phyloP scores from a whole-genome alignment of 1,139 yeast species.

The Blastobotrys capitulatus region DNA sequence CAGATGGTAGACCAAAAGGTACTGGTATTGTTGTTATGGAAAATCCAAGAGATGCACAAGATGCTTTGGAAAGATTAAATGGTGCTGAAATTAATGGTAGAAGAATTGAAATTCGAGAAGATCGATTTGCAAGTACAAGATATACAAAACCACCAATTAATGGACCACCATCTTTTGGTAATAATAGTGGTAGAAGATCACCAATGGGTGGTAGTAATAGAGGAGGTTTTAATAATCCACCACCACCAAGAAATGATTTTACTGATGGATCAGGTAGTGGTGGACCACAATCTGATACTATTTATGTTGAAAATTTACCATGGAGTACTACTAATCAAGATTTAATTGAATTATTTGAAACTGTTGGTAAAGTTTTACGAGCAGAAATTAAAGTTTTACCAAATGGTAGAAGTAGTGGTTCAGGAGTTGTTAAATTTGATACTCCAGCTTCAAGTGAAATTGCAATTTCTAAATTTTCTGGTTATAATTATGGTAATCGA shows the following conservation, averaged over 20 bases:
- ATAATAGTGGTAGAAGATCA: neutral
- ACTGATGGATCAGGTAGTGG: conserved; percentile 58
- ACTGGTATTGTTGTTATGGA: conserved; percentile 89
- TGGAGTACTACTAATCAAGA: conserved; percentile 84
- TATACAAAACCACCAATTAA: conserved; percentile 47
- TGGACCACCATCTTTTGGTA: conserved; percentile 33
- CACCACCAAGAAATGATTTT: conserved; percentile 37
- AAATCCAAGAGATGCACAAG: conserved; percentile 75
- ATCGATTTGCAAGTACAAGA: conserved; percentile 41
- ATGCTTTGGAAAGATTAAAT: conserved; percentile 86
- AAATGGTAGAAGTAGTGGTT: conserved; percentile 70
- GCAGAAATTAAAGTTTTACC: conserved; percentile 73
- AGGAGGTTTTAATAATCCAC: conserved; percentile 1
- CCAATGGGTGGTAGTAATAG: neutral
- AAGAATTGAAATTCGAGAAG: conserved; percentile 63
- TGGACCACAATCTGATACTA: conserved; percentile 60
- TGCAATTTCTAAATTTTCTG: conserved; percentile 69
- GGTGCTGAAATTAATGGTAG: conserved; percentile 92
- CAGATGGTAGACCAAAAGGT: conserved; percentile 77
- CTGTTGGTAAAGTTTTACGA: conserved; percentile 67
- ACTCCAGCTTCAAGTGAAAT: conserved; percentile 62
- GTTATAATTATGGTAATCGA: conserved; percentile 82
- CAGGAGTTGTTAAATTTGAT: conserved; percentile 78
- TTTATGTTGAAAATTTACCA: conserved; percentile 77
- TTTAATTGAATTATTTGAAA: conserved; percentile 77